Evolutionary conservation across 352 stramenopile genomes (phyloP).

Genomic region (Globisporangium alternatum): DNA sequence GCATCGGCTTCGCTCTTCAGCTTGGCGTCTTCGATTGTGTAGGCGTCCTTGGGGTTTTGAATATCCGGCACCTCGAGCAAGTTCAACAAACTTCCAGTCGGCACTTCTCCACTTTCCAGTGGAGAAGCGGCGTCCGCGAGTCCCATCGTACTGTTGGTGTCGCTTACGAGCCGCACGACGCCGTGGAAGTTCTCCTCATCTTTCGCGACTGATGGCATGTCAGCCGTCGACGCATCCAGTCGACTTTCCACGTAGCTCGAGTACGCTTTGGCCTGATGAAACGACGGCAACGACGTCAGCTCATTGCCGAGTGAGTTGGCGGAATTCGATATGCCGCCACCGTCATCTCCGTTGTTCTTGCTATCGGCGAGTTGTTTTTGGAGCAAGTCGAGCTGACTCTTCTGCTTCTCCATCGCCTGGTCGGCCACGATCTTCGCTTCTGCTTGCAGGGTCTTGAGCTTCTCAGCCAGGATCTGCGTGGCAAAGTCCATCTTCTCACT

Average conservation of each 20-base stretch:
- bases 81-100: slow-evolving; percentile 16
- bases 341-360: slow-evolving; percentile 43
- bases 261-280: slow-evolving; percentile 73
- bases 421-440: slow-evolving; percentile 50
- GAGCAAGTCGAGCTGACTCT: slow-evolving; percentile 40
- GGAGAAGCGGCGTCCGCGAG: slow-evolving; percentile 21
- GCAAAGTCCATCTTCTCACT: slow-evolving; percentile 51
- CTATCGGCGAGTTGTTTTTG: slow-evolving; percentile 46
- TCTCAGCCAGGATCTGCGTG: slow-evolving; percentile 32
- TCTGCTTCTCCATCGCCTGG: slow-evolving; percentile 58
- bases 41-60: slow-evolving; percentile 64
- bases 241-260: slow-evolving; percentile 59
- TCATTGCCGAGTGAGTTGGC: slow-evolving; percentile 25
- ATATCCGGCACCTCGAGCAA: slow-evolving; percentile 69
- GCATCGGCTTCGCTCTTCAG: slow-evolving; percentile 89
- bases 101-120: slow-evolving; percentile 9
- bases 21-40: slow-evolving; percentile 92
- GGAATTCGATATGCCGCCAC: slow-evolving; percentile 10
- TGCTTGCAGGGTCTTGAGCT: slow-evolving; percentile 30
- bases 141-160: slow-evolving; percentile 34
- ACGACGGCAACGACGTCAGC: slow-evolving; percentile 58
- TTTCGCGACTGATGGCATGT: slow-evolving; percentile 20
- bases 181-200: slow-evolving; percentile 56
- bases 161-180: slow-evolving; percentile 42
- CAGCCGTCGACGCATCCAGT: slow-evolving; percentile 16